These are phyloP conservation scores for Colletotrichum sp. DNA, from an alignment of 2,329 filamentous ascomycete genomes.

Conservation along the genomic window DNA sequence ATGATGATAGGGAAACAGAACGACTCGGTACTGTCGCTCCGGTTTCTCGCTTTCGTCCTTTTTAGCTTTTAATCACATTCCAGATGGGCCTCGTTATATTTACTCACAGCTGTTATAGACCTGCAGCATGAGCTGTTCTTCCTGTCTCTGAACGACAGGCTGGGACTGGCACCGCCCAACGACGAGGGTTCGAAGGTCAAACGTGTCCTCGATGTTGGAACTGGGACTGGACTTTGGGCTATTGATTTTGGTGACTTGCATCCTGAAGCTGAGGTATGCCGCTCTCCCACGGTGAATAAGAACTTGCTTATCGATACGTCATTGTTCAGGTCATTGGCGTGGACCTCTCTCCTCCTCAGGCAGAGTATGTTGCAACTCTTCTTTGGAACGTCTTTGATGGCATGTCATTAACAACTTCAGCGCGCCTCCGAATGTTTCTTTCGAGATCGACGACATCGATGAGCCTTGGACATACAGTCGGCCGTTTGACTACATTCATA, in stretches of 20 bases:
- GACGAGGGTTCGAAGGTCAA: background rate
- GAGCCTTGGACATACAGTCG: slow-evolving; percentile 41
- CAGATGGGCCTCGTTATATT: background rate
- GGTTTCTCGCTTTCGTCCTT: background rate
- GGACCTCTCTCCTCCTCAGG: slow-evolving; percentile 46
- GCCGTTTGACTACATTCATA: slow-evolving; percentile 46
- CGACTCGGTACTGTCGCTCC: background rate
- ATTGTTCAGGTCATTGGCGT: slow-evolving; percentile 36
- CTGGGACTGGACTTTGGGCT: slow-evolving; percentile 51
- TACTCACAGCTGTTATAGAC: slow-evolving; percentile 11
- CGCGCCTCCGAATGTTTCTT: slow-evolving; percentile 53
- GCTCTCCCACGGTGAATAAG: background rate
- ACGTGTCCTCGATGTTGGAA: slow-evolving; percentile 49
- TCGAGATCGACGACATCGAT: slow-evolving; percentile 49
- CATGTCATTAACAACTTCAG: slow-evolving; percentile 24
- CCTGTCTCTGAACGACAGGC: slow-evolving; percentile 27
- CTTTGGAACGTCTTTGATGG: background rate
- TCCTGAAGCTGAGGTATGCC: slow-evolving; percentile 26
- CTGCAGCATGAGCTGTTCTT: slow-evolving; percentile 31
- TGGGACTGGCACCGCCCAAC: slow-evolving; percentile 23
- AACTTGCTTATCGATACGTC: background rate
- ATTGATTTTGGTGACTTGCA: slow-evolving; percentile 43
- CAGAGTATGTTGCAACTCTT: slow-evolving; percentile 27
- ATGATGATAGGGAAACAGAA: background rate
- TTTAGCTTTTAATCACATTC: background rate